These are phyloP conservation scores for Cordyceps farinosa DNA, from an alignment of 2,329 filamentous ascomycete species.

Conservation along the genomic window DNA sequence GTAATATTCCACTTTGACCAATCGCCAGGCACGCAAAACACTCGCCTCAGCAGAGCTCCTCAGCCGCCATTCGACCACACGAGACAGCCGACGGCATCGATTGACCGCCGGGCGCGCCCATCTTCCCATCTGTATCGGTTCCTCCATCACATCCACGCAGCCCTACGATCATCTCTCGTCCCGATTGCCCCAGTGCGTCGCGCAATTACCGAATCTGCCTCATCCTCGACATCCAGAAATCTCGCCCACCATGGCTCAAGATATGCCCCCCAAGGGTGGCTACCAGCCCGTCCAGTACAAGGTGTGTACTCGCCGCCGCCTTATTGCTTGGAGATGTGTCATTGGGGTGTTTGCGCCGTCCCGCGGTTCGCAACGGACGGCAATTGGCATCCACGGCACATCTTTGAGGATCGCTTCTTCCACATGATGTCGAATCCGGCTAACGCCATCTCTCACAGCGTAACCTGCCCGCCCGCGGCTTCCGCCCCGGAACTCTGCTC, in stretches of 20 bases:
- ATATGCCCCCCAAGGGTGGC: slow-evolving; percentile 93
- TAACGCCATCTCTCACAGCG: slow-evolving; percentile 52
- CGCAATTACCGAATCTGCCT: slow-evolving; percentile 21
- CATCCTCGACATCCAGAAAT: slow-evolving; percentile 19
- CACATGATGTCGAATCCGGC: background rate
- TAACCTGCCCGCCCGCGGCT: slow-evolving; percentile 87
- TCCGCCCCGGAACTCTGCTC: slow-evolving; percentile 78
- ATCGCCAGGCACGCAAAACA: slow-evolving; percentile 19
- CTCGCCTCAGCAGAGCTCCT: slow-evolving; percentile 18
- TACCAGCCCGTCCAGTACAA: slow-evolving; percentile 98
- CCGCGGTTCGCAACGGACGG: background rate
- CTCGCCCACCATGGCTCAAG: slow-evolving; percentile 77
- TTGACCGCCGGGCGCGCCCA: background rate
- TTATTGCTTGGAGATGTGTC: too few species aligned
- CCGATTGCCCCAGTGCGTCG: slow-evolving; percentile 12
- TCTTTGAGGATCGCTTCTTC: background rate
- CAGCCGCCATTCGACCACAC: slow-evolving; percentile 4
- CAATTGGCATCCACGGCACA: background rate
- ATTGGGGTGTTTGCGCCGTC: background rate
- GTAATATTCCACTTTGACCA: slow-evolving; percentile 16
- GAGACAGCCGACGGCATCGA: slow-evolving; percentile 12
- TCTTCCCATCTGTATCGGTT: background rate
- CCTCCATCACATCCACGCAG: background rate
- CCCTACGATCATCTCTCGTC: background rate
- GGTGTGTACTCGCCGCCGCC: slow-evolving; percentile 49